A percentile compares a stretch with the other conserved stretches of the same genome.
Evolutionary conservation across 495 filamentous ascomycete species (phyloP).

Genomic region (Penicillium odoratum): DNA sequence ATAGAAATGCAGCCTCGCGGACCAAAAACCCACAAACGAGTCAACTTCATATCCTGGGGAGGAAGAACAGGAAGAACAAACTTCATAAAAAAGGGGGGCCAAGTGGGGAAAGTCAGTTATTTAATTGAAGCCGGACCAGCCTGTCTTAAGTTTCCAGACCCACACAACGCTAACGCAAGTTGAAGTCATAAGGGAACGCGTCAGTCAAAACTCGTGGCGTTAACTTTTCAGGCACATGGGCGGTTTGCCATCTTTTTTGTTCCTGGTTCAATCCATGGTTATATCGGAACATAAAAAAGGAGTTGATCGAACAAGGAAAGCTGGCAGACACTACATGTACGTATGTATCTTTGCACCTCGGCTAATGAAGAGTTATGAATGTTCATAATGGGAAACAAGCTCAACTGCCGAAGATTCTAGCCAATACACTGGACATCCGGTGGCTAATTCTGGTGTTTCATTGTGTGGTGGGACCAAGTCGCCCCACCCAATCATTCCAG

Average conservation of each 20-base stretch:
- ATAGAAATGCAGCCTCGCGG: neutral
- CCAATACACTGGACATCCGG: neutral
- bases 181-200: conserved; percentile 22
- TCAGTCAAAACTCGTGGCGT: conserved; percentile 13
- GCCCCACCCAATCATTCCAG: neutral
- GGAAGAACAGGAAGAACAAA: neutral
- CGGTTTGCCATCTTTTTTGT: neutral
- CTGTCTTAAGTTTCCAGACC: conserved; percentile 16
- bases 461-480: neutral
- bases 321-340: neutral
- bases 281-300: neutral
- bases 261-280: neutral
- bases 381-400: neutral
- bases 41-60: conserved; percentile 20
- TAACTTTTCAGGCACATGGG: too few species aligned
- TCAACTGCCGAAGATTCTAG: neutral
- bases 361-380: neutral
- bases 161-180: conserved; percentile 28
- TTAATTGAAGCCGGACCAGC: conserved; percentile 1
- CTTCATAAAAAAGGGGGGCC: neutral
- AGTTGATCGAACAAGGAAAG: neutral
- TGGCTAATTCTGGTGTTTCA: conserved; percentile 1
- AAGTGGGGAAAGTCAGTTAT: neutral
- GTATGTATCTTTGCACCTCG: neutral
- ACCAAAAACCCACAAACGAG: conserved; percentile 18